Conservation (phyloP, 164 flowering plant species). For the Hamamelis virginiana region DNA sequence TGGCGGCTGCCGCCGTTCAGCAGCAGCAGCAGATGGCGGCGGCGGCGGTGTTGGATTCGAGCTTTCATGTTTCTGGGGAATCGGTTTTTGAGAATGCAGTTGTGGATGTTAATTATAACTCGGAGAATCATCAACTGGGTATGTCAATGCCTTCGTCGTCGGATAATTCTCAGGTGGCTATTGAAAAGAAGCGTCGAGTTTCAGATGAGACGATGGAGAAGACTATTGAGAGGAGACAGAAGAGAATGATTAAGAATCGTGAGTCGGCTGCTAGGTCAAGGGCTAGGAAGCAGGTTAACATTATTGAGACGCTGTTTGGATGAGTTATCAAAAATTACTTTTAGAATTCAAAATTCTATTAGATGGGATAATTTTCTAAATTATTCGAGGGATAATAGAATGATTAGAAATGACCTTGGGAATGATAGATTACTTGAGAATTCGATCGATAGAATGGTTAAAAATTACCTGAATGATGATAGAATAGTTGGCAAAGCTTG, state of each 20-base stretch:
- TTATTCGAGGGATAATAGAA: no score
- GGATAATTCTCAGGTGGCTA: conserved; percentile 14
- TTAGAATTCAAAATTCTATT: no score
- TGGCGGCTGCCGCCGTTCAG: conserved; percentile 18
- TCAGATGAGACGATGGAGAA: conserved; percentile 47
- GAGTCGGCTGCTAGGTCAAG: conserved; percentile 72
- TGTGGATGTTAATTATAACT: conserved; percentile 23
- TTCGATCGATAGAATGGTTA: no score
- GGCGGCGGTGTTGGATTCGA: conserved; percentile 20
- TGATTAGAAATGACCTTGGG: no score
- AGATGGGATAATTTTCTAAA: no score
- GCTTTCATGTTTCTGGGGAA: conserved; percentile 18
- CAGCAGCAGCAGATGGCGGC: conserved; percentile 22
- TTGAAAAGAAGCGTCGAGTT: conserved; percentile 27
- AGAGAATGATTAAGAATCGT: conserved; percentile 67
- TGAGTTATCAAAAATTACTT: no score
- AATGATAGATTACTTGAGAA: no score
- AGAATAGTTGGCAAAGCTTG: no score
- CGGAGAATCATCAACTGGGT: conserved; percentile 30
- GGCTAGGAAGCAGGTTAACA: conserved; percentile 59
- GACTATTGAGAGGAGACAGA: conserved; percentile 53
- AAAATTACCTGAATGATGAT: no score
- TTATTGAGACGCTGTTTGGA: neutral
- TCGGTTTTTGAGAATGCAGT: conserved; percentile 22
- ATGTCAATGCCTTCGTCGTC: conserved; percentile 22